Evolutionary conservation across 331 rosid species (phyloP).

Genomic region (Phaseolus coccineus): DNA sequence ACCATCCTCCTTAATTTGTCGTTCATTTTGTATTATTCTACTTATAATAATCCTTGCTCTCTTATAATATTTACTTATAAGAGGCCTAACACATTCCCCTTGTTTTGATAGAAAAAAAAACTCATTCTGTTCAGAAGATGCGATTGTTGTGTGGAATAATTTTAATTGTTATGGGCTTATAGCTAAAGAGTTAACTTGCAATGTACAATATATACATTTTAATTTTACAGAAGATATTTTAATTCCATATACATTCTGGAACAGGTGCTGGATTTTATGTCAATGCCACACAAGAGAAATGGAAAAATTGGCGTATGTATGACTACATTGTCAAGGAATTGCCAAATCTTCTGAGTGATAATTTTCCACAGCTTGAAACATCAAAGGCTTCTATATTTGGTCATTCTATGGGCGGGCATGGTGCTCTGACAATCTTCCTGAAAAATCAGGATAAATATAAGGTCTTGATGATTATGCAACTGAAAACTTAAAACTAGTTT

Average conservation of each 20-base stretch:
- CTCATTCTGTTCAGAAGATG: not conserved
- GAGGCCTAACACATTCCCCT: too few species aligned
- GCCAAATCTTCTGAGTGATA: constrained; percentile 76
- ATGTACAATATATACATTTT: constrained; percentile 22
- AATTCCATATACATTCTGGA: constrained; percentile 36
- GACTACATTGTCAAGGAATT: constrained; percentile 91
- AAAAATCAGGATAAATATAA: constrained; percentile 86
- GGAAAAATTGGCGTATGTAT: constrained; percentile 99
- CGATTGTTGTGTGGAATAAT: constrained; percentile 2
- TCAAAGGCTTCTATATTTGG: constrained; percentile 87
- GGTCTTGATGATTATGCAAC: constrained; percentile 53
- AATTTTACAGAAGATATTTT: constrained; percentile 18
- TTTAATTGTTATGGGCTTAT: constrained; percentile 8
- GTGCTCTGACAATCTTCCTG: constrained; percentile 88
- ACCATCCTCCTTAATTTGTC: too few species aligned
- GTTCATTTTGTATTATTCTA: too few species aligned
- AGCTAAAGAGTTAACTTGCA: constrained; percentile 15
- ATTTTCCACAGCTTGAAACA: constrained; percentile 81
- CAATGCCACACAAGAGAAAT: constrained; percentile 93
- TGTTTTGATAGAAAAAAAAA: not conserved
- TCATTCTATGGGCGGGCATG: constrained; percentile 99
- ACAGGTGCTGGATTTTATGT: constrained; percentile 96
- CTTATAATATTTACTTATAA: too few species aligned
- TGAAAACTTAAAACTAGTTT: constrained; percentile 7
- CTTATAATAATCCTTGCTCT: too few species aligned